phyloP scores from a whole-genome alignment of 1,284 basidiomycete species.

The Ceratobasidium theobromae region DNA sequence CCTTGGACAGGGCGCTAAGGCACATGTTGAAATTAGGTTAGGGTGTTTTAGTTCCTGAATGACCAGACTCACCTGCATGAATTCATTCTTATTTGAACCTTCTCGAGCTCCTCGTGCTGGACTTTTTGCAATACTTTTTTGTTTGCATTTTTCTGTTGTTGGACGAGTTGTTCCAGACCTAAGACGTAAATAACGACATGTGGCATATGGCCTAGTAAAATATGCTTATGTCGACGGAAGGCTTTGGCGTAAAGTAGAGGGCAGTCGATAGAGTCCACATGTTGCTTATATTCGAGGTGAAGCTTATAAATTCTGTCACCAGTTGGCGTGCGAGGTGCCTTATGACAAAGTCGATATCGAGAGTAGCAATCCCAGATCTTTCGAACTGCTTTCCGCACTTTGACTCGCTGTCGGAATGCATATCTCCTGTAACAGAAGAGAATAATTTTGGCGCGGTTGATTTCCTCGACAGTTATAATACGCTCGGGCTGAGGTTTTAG shows the following conservation, averaged over 20 bases:
- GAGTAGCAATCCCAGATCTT: slow-evolving; percentile 10
- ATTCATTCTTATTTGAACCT: slow-evolving; percentile 10
- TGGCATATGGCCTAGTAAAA: slow-evolving; percentile 22
- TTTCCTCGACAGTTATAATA: not conserved
- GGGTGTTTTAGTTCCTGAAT: no score
- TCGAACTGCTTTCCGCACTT: not conserved
- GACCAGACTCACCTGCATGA: slow-evolving; percentile 15
- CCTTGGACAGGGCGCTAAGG: no score
- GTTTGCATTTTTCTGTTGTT: slow-evolving; percentile 8
- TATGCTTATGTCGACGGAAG: not conserved
- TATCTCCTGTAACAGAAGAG: slow-evolving; percentile 18
- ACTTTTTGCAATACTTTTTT: slow-evolving; percentile 16
- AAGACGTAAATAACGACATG: slow-evolving; percentile 4
- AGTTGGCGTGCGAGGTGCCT: not conserved
- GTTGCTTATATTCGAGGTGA: slow-evolving; percentile 21
- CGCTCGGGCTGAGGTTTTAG: not conserved
- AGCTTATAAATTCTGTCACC: not conserved
- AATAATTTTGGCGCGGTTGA: not conserved
- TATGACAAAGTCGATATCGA: not conserved
- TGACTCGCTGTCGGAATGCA: not conserved
- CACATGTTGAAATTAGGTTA: no score
- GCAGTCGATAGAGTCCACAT: not conserved
- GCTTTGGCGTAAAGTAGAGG: not conserved
- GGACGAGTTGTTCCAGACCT: not conserved
- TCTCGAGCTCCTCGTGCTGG: slow-evolving; percentile 22